Evolutionary conservation across 345 rosid genomes (phyloP), one percentile per base, ranked within the genome.

Genomic region (Barbarea vulgaris): DNA sequence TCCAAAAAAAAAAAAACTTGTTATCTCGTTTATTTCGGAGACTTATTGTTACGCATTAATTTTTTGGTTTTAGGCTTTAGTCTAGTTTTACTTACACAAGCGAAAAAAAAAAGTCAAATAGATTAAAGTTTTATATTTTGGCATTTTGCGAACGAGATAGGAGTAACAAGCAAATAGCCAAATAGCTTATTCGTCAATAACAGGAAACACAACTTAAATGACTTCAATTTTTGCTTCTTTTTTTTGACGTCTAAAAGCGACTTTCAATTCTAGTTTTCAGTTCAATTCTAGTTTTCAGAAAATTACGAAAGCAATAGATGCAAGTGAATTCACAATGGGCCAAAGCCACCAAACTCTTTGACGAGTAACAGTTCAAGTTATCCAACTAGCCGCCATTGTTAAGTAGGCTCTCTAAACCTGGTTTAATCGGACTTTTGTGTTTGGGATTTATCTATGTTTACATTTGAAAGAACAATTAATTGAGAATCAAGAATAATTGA

Each of bases 311-410:
- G 19, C 5, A 60, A 21, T 22, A 21, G 12, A 13, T 59, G 10
- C 28, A 59, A 34, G 17, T 61, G 50, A 53, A 17, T 24, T 21
- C 10, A 54, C 62, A 39, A 51, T 39, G 44, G 13, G 42, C 51
- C 34, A 48, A 65, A 47, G n/a, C 57, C 7, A 65, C 56, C 56
- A 41, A 56, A 53, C 56, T 14, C 56, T 73, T 73, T 54, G 62
- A 52, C 54, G 3, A 63, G n/a, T 52, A 14, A 14, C n/a, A 27
- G 44, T 37, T 73, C 13, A 27, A 6, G 60, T 61, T 30, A 5
- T 48, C 28, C 33, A 65, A 34, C 6, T 61, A 11, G 22, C 68
- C 27, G 60, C 27, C 67, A 31, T 31, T 1, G 54, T 44, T 19
- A 41, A 25, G 54, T 46, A 42, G 44, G 39, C 76, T 70, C 17